Evolutionary conservation across 352 stramenopile species (phyloP).

Genomic region (Globisporangium acanthophoron): DNA sequence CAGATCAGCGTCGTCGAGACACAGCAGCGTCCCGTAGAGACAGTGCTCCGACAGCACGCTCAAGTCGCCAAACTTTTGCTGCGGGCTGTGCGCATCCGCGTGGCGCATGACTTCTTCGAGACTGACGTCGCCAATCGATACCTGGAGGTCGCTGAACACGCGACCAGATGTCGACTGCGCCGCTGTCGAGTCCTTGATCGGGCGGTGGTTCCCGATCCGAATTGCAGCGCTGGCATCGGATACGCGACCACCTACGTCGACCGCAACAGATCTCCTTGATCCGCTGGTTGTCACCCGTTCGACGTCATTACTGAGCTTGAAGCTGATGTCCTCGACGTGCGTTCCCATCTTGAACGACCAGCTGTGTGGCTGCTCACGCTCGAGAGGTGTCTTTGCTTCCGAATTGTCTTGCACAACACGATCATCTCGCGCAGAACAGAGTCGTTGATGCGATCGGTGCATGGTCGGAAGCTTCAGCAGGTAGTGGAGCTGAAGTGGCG

Average conservation of each 20-base stretch:
- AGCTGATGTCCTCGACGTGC: slow-evolving; percentile 19
- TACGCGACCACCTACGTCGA: slow-evolving; percentile 3
- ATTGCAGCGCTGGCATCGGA: slow-evolving; percentile 23
- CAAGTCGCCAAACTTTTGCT: slow-evolving; percentile 35
- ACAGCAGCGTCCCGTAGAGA: slow-evolving; percentile 45
- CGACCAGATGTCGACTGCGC: not conserved
- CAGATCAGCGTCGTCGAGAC: slow-evolving; percentile 35
- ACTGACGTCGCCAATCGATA: slow-evolving; percentile 25
- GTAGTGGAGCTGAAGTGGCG: slow-evolving; percentile 27
- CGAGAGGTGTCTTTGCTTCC: not conserved
- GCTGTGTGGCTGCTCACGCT: not conserved
- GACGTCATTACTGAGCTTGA: slow-evolving; percentile 17
- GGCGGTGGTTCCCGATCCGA: slow-evolving; percentile 37
- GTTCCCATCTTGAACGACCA: slow-evolving; percentile 22
- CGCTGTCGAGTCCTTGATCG: slow-evolving; percentile 14
- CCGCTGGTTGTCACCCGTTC: not conserved
- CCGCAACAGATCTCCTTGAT: not conserved
- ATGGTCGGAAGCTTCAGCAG: slow-evolving; percentile 28
- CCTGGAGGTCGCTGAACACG: slow-evolving; percentile 35
- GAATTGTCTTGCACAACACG: not conserved
- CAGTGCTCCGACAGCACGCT: slow-evolving; percentile 26
- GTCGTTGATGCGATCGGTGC: not conserved
- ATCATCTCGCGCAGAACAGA: not conserved
- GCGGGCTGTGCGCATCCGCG: not conserved
- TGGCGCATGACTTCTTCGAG: slow-evolving; percentile 27